phyloP scores from a whole-genome alignment of 768 basidiomycete genomes.

The Boletus huronensis region DNA sequence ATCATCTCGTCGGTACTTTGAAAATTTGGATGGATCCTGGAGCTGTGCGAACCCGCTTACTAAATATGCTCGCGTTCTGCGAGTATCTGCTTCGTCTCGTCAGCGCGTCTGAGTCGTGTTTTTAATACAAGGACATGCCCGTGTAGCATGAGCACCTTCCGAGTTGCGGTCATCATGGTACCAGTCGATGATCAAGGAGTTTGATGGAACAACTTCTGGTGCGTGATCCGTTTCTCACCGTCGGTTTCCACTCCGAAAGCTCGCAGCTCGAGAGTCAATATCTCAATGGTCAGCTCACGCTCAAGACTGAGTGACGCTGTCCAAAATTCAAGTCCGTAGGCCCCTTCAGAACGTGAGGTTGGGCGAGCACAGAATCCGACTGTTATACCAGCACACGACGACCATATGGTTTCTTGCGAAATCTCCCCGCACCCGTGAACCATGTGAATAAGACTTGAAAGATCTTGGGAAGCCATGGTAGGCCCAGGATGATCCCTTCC shows the following conservation, averaged over 20 bases:
- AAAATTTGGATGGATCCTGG: neutral
- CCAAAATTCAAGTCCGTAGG: neutral
- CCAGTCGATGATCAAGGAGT: neutral
- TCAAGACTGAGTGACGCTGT: neutral
- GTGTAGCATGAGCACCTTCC: slow-evolving; percentile 45
- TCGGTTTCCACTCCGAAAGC: neutral
- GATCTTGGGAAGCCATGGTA: neutral
- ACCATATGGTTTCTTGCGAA: neutral
- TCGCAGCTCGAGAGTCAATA: neutral
- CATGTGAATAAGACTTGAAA: neutral
- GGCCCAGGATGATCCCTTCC: neutral
- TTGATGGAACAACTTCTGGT: neutral
- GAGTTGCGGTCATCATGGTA: slow-evolving; percentile 19
- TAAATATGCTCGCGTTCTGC: slow-evolving; percentile 68
- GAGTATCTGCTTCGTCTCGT: slow-evolving; percentile 47
- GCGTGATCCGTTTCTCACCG: neutral
- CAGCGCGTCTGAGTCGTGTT: neutral
- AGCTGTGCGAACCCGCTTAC: slow-evolving; percentile 54
- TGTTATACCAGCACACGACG: neutral
- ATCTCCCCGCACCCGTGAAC: neutral
- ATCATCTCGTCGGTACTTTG: neutral
- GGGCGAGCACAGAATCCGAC: neutral
- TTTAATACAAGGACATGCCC: slow-evolving; percentile 31
- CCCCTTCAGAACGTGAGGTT: neutral
- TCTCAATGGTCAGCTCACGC: neutral